phyloP scores from a whole-genome alignment of 1,139 yeast genomes.

The Debaryomyces singareniensis region DNA sequence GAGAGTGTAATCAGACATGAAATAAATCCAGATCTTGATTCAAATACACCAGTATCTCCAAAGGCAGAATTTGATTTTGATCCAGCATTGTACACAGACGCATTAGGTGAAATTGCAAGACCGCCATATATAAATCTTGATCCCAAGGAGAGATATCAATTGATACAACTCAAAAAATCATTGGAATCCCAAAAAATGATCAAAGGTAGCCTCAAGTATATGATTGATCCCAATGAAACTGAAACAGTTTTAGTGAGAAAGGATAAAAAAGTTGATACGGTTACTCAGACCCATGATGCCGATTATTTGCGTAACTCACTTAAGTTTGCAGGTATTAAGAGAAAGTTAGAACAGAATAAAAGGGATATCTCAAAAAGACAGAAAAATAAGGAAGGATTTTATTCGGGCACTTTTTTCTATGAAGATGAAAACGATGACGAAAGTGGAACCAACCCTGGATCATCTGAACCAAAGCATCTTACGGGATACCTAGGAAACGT shows the following conservation, averaged over 20 bases:
- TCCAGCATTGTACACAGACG: conserved; percentile 30
- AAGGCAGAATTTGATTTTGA: conserved; percentile 19
- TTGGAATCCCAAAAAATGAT: conserved; percentile 30
- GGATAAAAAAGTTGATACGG: conserved; percentile 28
- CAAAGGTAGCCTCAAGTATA: conserved; percentile 29
- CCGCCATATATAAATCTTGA: conserved; percentile 44
- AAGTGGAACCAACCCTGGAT: conserved; percentile 9
- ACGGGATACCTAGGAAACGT: conserved; percentile 29
- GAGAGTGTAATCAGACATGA: background rate
- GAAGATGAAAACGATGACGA: conserved; percentile 16
- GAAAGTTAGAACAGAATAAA: conserved; percentile 9
- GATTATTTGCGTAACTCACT: conserved; percentile 22
- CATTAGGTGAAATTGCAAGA: conserved; percentile 33
- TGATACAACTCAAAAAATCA: conserved; percentile 34
- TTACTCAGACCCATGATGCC: conserved; percentile 37
- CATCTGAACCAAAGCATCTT: no score
- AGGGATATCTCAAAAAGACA: conserved; percentile 10
- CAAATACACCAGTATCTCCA: background rate
- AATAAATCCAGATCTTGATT: background rate
- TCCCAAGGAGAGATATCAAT: conserved; percentile 38
- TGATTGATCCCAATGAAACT: conserved; percentile 39
- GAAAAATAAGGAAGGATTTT: conserved; percentile 18
- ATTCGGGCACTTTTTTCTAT: conserved; percentile 32
- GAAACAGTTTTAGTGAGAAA: conserved; percentile 11
- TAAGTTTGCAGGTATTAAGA: conserved; percentile 14